A percentile compares a stretch with the other conserved stretches of the same genome.
Conservation (phyloP, 192 early-diverging fungal genomes). For the Backusella sp. region DNA sequence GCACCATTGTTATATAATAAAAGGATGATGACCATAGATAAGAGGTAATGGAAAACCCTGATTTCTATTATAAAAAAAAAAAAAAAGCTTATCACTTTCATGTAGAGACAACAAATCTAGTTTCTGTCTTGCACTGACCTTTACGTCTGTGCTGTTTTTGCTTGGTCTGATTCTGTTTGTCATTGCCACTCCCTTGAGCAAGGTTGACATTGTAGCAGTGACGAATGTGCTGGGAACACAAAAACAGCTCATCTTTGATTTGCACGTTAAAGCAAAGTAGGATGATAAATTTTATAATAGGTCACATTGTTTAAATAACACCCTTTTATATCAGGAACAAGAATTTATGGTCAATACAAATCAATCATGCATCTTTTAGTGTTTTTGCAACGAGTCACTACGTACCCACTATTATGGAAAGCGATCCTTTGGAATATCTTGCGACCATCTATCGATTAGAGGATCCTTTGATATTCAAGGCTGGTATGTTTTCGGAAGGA, state of each 20-base stretch:
- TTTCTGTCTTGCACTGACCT: neutral
- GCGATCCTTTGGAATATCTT: neutral
- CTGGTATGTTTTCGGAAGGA: neutral
- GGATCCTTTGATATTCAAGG: slow-evolving; percentile 1
- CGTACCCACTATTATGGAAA: neutral
- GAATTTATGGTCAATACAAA: neutral
- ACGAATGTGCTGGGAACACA: slow-evolving; percentile 12
- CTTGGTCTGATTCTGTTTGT: neutral
- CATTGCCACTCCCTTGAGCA: neutral
- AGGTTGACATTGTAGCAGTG: neutral
- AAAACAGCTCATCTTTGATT: slow-evolving; percentile 14
- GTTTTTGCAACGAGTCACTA: slow-evolving; percentile 11
- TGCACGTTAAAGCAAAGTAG: slow-evolving; percentile 13
- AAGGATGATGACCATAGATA: neutral
- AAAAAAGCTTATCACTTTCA: neutral
- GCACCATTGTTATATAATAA: neutral
- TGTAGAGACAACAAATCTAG: neutral
- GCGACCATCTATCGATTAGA: neutral
- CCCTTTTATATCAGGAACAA: neutral
- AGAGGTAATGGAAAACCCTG: neutral
- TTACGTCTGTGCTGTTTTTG: neutral
- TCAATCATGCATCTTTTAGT: slow-evolving; percentile 4
- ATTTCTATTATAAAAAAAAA: neutral
- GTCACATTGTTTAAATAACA: neutral
- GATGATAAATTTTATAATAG: neutral